A percentile compares a stretch with the other conserved stretches of the same genome.
phyloP scores from a whole-genome alignment of 805 yeast genomes.

The Lachancea cidri region DNA sequence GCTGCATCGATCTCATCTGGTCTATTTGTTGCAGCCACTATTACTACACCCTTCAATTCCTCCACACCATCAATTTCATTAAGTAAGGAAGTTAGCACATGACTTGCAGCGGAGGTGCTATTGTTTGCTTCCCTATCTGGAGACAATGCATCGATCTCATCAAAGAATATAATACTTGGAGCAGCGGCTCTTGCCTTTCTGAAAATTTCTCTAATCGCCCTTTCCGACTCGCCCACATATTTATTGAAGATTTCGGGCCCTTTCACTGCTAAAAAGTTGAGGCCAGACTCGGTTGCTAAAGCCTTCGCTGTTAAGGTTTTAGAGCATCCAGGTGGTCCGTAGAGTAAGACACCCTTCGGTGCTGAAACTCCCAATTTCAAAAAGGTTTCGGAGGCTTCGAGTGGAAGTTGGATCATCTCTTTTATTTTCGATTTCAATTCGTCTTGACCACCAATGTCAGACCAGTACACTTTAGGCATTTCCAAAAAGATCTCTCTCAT shows the following conservation, averaged over 20 bases:
- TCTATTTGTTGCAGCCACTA: constrained; percentile 93
- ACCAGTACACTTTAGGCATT: constrained; percentile 91
- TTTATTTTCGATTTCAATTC: constrained; percentile 71
- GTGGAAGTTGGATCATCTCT: constrained; percentile 90
- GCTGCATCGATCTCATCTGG: constrained; percentile 95
- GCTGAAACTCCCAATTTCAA: constrained; percentile 73
- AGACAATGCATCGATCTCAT: constrained; percentile 93
- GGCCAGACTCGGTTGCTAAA: constrained; percentile 89
- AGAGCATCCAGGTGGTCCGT: constrained; percentile 99
- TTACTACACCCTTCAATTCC: constrained; percentile 85
- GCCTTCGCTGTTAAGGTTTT: constrained; percentile 94
- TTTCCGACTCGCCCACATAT: constrained; percentile 93
- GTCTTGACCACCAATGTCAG: constrained; percentile 94
- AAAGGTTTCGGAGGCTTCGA: constrained; percentile 76
- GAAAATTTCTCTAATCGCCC: constrained; percentile 89
- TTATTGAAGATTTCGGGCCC: constrained; percentile 96
- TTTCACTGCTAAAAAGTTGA: constrained; percentile 89
- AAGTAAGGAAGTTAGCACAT: constrained; percentile 83
- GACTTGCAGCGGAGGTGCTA: constrained; percentile 65
- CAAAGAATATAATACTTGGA: constrained; percentile 91
- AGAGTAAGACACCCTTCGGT: constrained; percentile 87
- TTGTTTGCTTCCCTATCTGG: constrained; percentile 61
- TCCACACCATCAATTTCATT: constrained; percentile 98
- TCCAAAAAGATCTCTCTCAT: constrained; percentile 94
- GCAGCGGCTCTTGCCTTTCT: constrained; percentile 92